Evolutionary conservation across 2,329 filamentous ascomycete genomes (phyloP).

Genomic region (Emergomyces pasteurianus): DNA sequence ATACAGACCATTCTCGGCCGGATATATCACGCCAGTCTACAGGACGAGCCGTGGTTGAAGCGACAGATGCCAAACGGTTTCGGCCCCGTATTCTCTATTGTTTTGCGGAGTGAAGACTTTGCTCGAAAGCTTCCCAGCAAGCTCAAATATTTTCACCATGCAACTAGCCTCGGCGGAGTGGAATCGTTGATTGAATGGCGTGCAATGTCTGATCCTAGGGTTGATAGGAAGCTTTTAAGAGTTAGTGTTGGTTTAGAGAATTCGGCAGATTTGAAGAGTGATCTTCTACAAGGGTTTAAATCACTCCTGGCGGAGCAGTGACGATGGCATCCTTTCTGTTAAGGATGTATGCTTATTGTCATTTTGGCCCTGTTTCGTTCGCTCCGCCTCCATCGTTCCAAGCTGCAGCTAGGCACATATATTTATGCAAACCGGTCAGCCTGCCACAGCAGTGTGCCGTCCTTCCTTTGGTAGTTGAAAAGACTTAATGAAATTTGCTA

Average conservation of each 20-base stretch:
- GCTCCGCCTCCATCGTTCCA: no score
- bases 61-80: slow-evolving; percentile 82
- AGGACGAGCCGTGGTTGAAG: slow-evolving; percentile 60
- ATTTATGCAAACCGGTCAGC: no score
- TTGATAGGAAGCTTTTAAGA: slow-evolving; percentile 61
- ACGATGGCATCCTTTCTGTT: not conserved
- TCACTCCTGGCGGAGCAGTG: not conserved
- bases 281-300: slow-evolving; percentile 56
- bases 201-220: slow-evolving; percentile 63
- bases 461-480: no score
- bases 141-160: slow-evolving; percentile 76
- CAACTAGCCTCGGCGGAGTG: slow-evolving; percentile 82
- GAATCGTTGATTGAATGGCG: slow-evolving; percentile 96
- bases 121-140: slow-evolving; percentile 65
- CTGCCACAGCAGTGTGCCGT: no score
- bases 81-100: slow-evolving; percentile 74
- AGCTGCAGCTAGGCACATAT: no score
- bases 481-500: no score
- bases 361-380: no score
- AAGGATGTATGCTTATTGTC: not conserved
- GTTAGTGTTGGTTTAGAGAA: slow-evolving; percentile 78
- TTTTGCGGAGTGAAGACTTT: slow-evolving; percentile 45
- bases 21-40: slow-evolving; percentile 68
- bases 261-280: slow-evolving; percentile 67
- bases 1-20: slow-evolving; percentile 45